A percentile compares a stretch with the other conserved stretches of the same genome.
phyloP scores from a whole-genome alignment of 768 basidiomycete species.

The Astraeus odoratus region DNA sequence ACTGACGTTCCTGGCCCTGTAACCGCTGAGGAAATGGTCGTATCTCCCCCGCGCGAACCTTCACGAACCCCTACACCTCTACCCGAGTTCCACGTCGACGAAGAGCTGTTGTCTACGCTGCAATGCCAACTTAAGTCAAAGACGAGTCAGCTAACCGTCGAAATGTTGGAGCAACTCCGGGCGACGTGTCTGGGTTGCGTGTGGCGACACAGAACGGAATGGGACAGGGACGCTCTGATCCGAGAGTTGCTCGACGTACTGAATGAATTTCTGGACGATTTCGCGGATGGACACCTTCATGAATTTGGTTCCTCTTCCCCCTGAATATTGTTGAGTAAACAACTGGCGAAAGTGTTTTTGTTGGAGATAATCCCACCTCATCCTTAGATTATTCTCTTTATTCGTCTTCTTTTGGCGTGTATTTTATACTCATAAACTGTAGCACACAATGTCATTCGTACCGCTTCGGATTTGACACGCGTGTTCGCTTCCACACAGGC shows the following conservation, averaged over 20 bases:
- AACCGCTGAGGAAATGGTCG: slow-evolving; percentile 11
- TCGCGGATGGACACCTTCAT: slow-evolving; percentile 25
- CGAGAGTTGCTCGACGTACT: slow-evolving; percentile 51
- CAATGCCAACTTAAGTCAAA: slow-evolving; percentile 38
- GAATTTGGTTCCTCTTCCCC: slow-evolving; percentile 1
- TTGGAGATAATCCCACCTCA: background rate
- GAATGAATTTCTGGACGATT: slow-evolving; percentile 61
- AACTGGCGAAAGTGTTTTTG: background rate
- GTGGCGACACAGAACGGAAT: slow-evolving; percentile 78
- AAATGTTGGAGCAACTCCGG: slow-evolving; percentile 90
- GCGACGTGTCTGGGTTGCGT: slow-evolving; percentile 72
- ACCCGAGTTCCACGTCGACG: slow-evolving; percentile 70
- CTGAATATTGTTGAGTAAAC: slow-evolving; percentile 3
- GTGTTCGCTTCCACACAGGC: too few species aligned
- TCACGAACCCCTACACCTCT: slow-evolving; percentile 62
- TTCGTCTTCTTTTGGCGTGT: slow-evolving; percentile 12
- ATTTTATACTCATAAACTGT: slow-evolving; percentile 8
- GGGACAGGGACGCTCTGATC: slow-evolving; percentile 72
- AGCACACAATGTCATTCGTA: background rate
- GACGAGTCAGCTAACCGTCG: slow-evolving; percentile 64
- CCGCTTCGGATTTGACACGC: too few species aligned
- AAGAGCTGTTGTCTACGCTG: slow-evolving; percentile 42
- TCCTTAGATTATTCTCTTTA: slow-evolving; percentile 13
- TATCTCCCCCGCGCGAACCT: slow-evolving; percentile 30
- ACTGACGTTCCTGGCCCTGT: background rate